Percentiles rank a stretch among this genome's conserved stretches.
Evolutionary conservation across 257 asterid genomes (phyloP).

Genomic region (Solanum verrucosum): DNA sequence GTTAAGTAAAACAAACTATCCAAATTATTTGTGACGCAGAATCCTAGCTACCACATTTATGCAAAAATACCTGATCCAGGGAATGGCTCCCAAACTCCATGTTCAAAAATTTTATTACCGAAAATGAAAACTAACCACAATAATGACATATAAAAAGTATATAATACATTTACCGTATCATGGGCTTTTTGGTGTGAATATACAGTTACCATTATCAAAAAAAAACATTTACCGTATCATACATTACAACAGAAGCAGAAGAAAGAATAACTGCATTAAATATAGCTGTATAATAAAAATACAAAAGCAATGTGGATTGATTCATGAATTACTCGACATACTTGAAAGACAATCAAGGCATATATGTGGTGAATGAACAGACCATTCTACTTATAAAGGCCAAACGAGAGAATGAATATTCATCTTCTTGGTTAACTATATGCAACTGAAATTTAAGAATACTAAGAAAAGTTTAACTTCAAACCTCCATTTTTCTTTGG

Average conservation of each 20-base stretch:
- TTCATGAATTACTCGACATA: neutral
- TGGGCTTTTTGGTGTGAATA: too few relatives aligned
- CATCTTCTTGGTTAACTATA: neutral
- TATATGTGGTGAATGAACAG: neutral
- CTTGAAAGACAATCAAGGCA: neutral
- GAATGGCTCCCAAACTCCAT: neutral
- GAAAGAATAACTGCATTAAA: neutral
- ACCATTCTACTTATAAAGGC: neutral
- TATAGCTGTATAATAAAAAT: neutral
- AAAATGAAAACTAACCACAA: neutral
- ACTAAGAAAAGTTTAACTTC: constrained; percentile 42
- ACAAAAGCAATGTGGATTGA: neutral
- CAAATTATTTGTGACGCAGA: neutral
- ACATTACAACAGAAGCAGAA: neutral
- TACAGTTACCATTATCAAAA: too few relatives aligned
- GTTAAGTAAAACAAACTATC: neutral
- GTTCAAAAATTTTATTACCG: neutral
- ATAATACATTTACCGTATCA: neutral
- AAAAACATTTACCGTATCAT: neutral
- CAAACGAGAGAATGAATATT: neutral
- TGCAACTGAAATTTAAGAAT: constrained; percentile 18
- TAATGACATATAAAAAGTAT: neutral
- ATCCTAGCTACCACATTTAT: neutral
- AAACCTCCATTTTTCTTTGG: constrained; percentile 95
- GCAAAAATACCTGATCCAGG: neutral